Percentiles rank a stretch among this genome's conserved stretches.
These are phyloP conservation scores for Extremus antarcticus DNA, from an alignment of 495 filamentous ascomycete species.

Conservation along the genomic window DNA sequence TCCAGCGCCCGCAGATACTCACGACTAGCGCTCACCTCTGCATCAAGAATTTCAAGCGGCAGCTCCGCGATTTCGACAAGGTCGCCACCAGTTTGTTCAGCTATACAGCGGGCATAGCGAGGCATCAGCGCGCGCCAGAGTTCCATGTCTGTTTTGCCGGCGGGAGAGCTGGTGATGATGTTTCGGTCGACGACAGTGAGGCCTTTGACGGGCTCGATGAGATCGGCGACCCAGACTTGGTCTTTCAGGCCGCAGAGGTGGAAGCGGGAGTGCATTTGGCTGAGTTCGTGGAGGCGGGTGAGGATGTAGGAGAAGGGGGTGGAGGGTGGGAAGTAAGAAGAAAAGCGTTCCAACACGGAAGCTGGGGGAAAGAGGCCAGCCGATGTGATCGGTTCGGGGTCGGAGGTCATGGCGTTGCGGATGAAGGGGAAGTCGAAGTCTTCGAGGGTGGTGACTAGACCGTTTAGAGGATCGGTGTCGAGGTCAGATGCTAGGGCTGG, in stretches of 20 bases:
- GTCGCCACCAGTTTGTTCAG: constrained; percentile 50
- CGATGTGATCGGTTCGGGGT: constrained; percentile 54
- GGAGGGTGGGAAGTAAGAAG: constrained; percentile 62
- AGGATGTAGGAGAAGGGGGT: constrained; percentile 72
- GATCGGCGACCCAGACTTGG: constrained; percentile 52
- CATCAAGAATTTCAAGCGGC: constrained; percentile 31
- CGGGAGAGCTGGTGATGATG: constrained; percentile 61
- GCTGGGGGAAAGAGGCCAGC: constrained; percentile 68
- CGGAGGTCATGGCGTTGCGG: constrained; percentile 45
- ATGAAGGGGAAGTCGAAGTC: constrained; percentile 55
- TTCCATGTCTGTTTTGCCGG: constrained; percentile 26
- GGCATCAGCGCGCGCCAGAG: constrained; percentile 35
- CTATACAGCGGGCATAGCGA: constrained; percentile 57
- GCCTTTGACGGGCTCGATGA: constrained; percentile 52
- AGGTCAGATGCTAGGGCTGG: not conserved
- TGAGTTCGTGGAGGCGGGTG: constrained; percentile 55
- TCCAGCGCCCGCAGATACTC: constrained; percentile 58
- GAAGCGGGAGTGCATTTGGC: constrained; percentile 50
- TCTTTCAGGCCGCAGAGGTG: constrained; percentile 55
- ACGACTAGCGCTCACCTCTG: constrained; percentile 27
- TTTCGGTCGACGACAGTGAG: constrained; percentile 62
- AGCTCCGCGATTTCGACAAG: constrained; percentile 46
- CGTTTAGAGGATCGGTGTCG: constrained; percentile 39
- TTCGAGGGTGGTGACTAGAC: constrained; percentile 74
- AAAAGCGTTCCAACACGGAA: constrained; percentile 55